These are phyloP conservation scores for Gleditsia sinensis DNA, from an alignment of 306 rosid species.

Conservation along the genomic window DNA sequence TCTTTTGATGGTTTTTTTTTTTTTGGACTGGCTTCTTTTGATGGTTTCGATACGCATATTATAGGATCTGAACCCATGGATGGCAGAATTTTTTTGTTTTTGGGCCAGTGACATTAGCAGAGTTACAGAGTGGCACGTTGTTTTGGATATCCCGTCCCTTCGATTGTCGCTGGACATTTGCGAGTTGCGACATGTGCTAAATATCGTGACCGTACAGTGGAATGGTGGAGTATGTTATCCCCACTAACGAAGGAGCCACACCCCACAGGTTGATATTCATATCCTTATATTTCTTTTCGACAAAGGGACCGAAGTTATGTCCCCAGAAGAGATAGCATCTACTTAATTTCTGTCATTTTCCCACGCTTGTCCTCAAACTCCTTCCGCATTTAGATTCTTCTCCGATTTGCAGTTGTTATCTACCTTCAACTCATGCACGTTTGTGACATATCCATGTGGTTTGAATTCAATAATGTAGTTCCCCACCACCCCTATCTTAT, in stretches of 20 bases:
- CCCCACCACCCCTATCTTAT: slow-evolving; percentile 38
- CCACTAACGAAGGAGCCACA: not conserved
- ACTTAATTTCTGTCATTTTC: slow-evolving; percentile 38
- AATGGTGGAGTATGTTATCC: too few relatives aligned
- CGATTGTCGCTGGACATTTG: not conserved
- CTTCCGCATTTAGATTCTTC: slow-evolving; percentile 20
- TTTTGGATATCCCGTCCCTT: too few relatives aligned
- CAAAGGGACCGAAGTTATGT: slow-evolving; percentile 35
- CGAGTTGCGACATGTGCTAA: not conserved
- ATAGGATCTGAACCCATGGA: too few relatives aligned
- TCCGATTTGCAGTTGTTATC: slow-evolving; percentile 23
- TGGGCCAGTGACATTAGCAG: too few relatives aligned
- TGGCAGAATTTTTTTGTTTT: too few relatives aligned
- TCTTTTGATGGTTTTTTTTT: too few relatives aligned
- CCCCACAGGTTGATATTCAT: slow-evolving; percentile 26
- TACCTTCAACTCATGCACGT: slow-evolving; percentile 35
- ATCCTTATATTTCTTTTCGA: slow-evolving; percentile 23
- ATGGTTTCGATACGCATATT: too few relatives aligned
- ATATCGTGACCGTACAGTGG: not conserved
- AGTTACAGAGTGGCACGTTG: not conserved
- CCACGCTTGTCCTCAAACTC: slow-evolving; percentile 40
- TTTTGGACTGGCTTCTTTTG: too few relatives aligned
- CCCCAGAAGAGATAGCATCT: slow-evolving; percentile 13
- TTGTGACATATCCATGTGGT: slow-evolving; percentile 37
- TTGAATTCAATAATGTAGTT: slow-evolving; percentile 44